These are phyloP conservation scores for Verbena officinalis DNA, from an alignment of 257 asterid genomes.

Conservation along the genomic window DNA sequence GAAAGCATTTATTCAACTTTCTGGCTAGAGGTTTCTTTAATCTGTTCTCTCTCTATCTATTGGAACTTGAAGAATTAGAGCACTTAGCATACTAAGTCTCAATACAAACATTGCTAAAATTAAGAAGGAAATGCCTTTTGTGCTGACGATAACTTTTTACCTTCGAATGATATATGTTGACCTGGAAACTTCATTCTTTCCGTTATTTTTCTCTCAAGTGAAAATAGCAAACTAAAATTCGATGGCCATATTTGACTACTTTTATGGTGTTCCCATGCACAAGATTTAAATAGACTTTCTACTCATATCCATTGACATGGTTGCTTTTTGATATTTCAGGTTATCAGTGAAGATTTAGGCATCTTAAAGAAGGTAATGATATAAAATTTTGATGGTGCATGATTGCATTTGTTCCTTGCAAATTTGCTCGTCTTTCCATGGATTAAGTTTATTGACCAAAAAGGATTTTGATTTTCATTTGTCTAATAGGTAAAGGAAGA, in stretches of 20 bases:
- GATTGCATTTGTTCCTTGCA: background rate
- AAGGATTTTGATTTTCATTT: conserved; percentile 26
- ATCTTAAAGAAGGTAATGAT: conserved; percentile 76
- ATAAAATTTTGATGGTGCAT: conserved; percentile 20
- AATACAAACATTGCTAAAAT: conserved; percentile 1
- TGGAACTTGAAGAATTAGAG: conserved; percentile 6
- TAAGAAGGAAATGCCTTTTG: background rate
- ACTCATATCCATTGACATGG: conserved; percentile 3
- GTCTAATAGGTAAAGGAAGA: conserved; percentile 71
- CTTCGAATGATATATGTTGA: background rate
- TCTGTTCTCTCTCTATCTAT: conserved; percentile 1
- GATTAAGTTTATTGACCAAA: background rate
- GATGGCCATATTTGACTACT: conserved; percentile 6
- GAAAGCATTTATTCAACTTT: conserved; percentile 5
- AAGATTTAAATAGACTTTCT: background rate
- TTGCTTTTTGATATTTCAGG: conserved; percentile 51
- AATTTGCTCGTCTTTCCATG: background rate
- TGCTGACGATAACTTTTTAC: background rate
- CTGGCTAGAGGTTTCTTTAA: no score
- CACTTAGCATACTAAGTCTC: conserved; percentile 4
- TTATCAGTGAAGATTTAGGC: conserved; percentile 80
- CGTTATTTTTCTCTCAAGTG: background rate
- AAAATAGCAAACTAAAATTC: background rate
- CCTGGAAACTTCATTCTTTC: conserved; percentile 3
- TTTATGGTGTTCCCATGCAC: background rate